Evolutionary conservation across 495 filamentous ascomycete genomes (phyloP), one percentile per base, ranked within the genome.

Genomic region (Barbatosphaeria neglecta): DNA sequence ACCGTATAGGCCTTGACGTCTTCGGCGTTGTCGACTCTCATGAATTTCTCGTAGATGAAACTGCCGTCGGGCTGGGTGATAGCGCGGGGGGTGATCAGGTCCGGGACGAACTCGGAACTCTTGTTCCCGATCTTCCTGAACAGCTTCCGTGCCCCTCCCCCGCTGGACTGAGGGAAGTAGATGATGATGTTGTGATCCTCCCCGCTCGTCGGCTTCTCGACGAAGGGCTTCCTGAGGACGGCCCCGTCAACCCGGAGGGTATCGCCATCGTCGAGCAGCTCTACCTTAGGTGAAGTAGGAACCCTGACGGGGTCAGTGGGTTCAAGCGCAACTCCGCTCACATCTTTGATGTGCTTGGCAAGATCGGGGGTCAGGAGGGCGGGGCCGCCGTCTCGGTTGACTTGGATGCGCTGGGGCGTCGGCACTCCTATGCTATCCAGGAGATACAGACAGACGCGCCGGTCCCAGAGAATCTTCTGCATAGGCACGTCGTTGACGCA

Each of bases 1-100:
- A 99, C 92, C 0, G 92, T 99, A 59, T 99, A 99, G 1, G 90
- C 93, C 60, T 99, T 99, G 57, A 99, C 89, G 56, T 99, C 92
- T 61, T 99, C 92, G 0, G 88, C 81, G 58, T 97, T 96, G 58
- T 96, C 88, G 22, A 95, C 88, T 42, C 86, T 80, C 65, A 99
- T 80, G 55, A 99, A 99, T 57, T 92, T 87, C 54, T 99, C 92
- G 57, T 97, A 99, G 43, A 99, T 76, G 63, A 89, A 99, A 64
- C 87, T 95, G 46, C 82, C 75, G 5, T 73, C 74, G 6, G 73
- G 72, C 45, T 96, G 86, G 13, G 82, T 83, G 48, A 96, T 78
- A 35, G 82, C 87, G 37, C 88, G 70, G 8, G 93, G 93, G 35
- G 88, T 63, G 15, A 60, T 71, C 50, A 97, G 71, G 33, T 75